Base-by-base conservation (phyloP, 495 filamentous ascomycete genomes). In the Penicillium desertorum region DNA sequence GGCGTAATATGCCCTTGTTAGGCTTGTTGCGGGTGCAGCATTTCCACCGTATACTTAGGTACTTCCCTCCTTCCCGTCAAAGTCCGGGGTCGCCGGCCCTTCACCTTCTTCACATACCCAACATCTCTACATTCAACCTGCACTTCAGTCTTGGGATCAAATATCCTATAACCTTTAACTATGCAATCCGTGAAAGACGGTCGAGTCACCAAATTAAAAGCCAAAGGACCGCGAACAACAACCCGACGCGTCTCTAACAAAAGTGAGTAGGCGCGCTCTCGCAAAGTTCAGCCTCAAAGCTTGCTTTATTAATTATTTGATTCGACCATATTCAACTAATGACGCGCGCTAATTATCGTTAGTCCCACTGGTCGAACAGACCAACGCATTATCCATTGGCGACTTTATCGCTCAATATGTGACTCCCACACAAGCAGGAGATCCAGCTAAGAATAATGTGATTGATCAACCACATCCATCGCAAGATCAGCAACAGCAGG, bases 301-400 rank as follows among this genome's bases (percentile, higher is more conserved):
- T 4, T 44, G 41, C 11, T 22, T 20, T 5, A 22, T 44, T n/a
- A 14, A n/a, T n/a, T 37, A 0, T 14, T 37, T 37, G 12, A 14
- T 14, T 16, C 3, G 4, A 36, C 11, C 3, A 36, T 37, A 37
- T n/a, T 7, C 16, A 37, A 37, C 7, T 6, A n/a, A 0, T 16
- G 23, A 54, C 49, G 14, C 30, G 47, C 50, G 4, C 54, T 63
- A 46, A 63, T 16, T 2, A 12, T 32, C 37, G 2, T 27, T 42
- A 69, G 64, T 71, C 7, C 73, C 73, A 9, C 59, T 77, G 27
- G 72, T 79, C 10, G 77, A 79, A 45, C 74, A 70, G 23, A 78
- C 72, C 51, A 79, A 79, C 48, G 62, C 65, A 25, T 60, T 78
- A 30, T 42, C 62, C 39, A 61, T 73, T 14, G 54, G 60, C 14